phyloP scores from a whole-genome alignment of 78 protist species.

The Chrysochromulina parva region DNA sequence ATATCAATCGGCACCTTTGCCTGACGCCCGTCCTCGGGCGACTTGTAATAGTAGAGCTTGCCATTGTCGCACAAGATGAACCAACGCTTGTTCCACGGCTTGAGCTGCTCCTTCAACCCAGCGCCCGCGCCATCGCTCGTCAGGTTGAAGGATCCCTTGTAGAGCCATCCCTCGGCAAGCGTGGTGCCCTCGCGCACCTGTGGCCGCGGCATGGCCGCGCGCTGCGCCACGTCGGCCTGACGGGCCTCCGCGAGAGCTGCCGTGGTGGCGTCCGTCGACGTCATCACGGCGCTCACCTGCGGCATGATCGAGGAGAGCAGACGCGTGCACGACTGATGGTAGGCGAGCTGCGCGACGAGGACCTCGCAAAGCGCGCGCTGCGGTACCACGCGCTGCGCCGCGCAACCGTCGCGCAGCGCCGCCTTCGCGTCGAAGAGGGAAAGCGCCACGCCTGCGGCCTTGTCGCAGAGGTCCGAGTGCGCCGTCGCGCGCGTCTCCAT shows the following conservation, averaged over 20 bases:
- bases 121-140: too few species aligned
- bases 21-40: neutral
- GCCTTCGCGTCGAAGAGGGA: neutral
- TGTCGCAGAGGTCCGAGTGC: neutral
- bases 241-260: neutral
- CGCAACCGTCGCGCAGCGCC: neutral
- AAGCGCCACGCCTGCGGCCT: neutral
- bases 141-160: neutral
- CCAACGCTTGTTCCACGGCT: conserved; percentile 11
- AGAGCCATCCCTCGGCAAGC: neutral
- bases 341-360: neutral
- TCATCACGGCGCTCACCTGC: neutral
- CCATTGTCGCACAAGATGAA: neutral
- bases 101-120: neutral
- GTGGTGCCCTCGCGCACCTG: neutral
- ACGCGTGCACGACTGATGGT: neutral
- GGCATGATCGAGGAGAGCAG: neutral
- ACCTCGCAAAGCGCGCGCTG: neutral
- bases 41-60: neutral
- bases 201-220: neutral
- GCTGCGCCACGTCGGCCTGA: neutral
- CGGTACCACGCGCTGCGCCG: neutral
- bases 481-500: neutral
- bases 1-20: neutral
- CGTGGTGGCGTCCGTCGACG: neutral